Evolutionary conservation across 2,329 filamentous ascomycete genomes (phyloP).

Genomic region (Rutstroemia sp.): DNA sequence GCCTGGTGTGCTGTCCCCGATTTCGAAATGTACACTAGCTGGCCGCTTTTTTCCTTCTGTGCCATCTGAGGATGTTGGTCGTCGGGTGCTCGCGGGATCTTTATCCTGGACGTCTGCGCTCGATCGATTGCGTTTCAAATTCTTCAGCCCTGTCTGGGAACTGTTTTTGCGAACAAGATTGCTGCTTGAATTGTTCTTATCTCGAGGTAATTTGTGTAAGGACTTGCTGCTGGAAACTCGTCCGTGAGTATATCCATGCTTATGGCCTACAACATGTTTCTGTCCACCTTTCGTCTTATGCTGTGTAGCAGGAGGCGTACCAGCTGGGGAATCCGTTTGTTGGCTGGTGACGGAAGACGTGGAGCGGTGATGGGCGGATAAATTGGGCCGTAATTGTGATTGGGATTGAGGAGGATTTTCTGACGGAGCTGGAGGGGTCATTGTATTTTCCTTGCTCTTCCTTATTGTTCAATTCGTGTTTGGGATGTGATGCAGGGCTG

Average conservation of each 20-base stretch:
- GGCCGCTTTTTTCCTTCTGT: conserved; percentile 22
- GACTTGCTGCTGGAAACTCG: conserved; percentile 26
- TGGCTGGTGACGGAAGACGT: conserved; percentile 19
- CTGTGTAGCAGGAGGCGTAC: conserved; percentile 23
- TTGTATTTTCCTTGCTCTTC: not conserved
- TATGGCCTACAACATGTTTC: conserved; percentile 26
- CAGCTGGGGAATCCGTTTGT: conserved; percentile 3
- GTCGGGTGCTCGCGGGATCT: conserved; percentile 29
- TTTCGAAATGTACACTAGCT: conserved; percentile 55
- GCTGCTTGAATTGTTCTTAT: conserved; percentile 19
- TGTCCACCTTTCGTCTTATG: conserved; percentile 17
- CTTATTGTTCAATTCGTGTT: not conserved
- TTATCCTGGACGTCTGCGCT: conserved; percentile 42
- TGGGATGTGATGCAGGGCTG: conserved; percentile 8
- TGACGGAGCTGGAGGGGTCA: conserved; percentile 5
- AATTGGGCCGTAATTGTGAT: conserved; percentile 16
- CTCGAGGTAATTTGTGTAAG: conserved; percentile 21
- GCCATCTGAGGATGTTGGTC: conserved; percentile 41
- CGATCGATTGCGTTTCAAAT: conserved; percentile 55
- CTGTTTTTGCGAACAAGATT: conserved; percentile 21
- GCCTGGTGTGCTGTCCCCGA: conserved; percentile 34
- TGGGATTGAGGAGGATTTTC: conserved; percentile 8
- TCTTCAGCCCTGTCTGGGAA: conserved; percentile 30
- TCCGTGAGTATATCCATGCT: not conserved
- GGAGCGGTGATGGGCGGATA: conserved; percentile 19